Conservation (phyloP, 805 yeast species). For the Barnettozyma wickerhamii region DNA sequence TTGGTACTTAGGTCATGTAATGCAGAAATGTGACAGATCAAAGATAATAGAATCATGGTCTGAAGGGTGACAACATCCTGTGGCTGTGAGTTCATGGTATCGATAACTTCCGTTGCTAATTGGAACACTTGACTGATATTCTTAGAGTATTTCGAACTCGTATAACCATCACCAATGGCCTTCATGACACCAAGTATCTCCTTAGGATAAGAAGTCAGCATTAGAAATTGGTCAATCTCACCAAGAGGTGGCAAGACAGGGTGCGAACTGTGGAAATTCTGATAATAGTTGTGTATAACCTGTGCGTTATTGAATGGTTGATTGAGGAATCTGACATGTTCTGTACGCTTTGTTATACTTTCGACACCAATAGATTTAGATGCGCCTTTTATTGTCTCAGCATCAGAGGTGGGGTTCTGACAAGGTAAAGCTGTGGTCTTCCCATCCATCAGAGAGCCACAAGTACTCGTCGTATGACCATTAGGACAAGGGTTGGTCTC, state of each 20-base stretch:
- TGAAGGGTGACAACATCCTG: slow-evolving; percentile 43
- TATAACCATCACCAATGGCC: slow-evolving; percentile 45
- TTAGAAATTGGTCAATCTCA: slow-evolving; percentile 32
- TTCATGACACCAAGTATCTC: slow-evolving; percentile 46
- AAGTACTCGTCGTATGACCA: slow-evolving; percentile 19
- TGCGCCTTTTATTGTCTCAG: slow-evolving; percentile 4
- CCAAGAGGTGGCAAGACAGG: slow-evolving; percentile 42
- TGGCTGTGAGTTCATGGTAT: slow-evolving; percentile 24
- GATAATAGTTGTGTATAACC: slow-evolving; percentile 29
- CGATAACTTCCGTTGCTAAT: slow-evolving; percentile 30
- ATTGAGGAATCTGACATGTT: slow-evolving; percentile 2
- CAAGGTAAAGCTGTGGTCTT: slow-evolving; percentile 22
- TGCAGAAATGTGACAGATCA: slow-evolving; percentile 48
- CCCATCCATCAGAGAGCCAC: slow-evolving; percentile 17
- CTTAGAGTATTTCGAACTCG: slow-evolving; percentile 30
- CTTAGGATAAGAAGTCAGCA: slow-evolving; percentile 29
- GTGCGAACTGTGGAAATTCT: slow-evolving; percentile 37
- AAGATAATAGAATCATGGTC: slow-evolving; percentile 34
- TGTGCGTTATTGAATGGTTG: slow-evolving; percentile 21
- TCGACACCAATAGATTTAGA: slow-evolving; percentile 11
- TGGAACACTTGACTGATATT: slow-evolving; percentile 39
- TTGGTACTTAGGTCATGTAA: slow-evolving; percentile 41
- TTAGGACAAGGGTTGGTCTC: slow-evolving; percentile 19
- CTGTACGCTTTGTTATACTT: slow-evolving; percentile 3
- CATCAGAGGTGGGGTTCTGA: background rate